phyloP scores from a whole-genome alignment of 371 early-diverging fungal genomes.

The Coemansia sp. region DNA sequence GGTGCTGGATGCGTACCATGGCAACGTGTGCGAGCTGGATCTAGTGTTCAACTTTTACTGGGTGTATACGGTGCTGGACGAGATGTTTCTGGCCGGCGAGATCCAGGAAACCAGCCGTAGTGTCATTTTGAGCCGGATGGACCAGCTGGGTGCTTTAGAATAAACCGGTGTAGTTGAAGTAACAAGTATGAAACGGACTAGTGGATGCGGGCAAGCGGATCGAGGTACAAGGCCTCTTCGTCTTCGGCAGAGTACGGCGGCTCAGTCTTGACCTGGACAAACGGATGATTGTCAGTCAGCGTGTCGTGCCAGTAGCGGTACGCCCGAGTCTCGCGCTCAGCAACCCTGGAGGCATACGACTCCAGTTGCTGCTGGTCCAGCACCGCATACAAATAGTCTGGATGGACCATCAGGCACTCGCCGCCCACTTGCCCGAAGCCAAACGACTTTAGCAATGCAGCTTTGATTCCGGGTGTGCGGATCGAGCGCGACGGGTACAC shows the following conservation, averaged over 20 bases:
- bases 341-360: constrained; percentile 66
- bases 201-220: constrained; percentile 73
- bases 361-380: constrained; percentile 71
- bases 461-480: constrained; percentile 91
- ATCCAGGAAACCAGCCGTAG: constrained; percentile 91
- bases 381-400: constrained; percentile 82
- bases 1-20: constrained; percentile 95
- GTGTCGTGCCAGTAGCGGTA: constrained; percentile 92
- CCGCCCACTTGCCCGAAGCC: constrained; percentile 98
- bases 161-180: constrained; percentile 4
- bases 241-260: constrained; percentile 85
- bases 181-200: background rate
- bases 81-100: constrained; percentile 96
- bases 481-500: constrained; percentile 87
- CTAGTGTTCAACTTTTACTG: constrained; percentile 97
- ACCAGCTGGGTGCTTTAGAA: constrained; percentile 37
- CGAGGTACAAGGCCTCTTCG: constrained; percentile 79
- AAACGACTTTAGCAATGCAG: constrained; percentile 91
- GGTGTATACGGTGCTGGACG: constrained; percentile 96
- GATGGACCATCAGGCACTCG: constrained; percentile 88
- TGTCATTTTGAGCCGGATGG: constrained; percentile 39
- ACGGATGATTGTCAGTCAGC: constrained; percentile 74
- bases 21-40: constrained; percentile 97
- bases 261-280: constrained; percentile 86
- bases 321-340: constrained; percentile 70